phyloP scores from a whole-genome alignment of 768 basidiomycete genomes.

The Lactifluus hygrophoroides region DNA sequence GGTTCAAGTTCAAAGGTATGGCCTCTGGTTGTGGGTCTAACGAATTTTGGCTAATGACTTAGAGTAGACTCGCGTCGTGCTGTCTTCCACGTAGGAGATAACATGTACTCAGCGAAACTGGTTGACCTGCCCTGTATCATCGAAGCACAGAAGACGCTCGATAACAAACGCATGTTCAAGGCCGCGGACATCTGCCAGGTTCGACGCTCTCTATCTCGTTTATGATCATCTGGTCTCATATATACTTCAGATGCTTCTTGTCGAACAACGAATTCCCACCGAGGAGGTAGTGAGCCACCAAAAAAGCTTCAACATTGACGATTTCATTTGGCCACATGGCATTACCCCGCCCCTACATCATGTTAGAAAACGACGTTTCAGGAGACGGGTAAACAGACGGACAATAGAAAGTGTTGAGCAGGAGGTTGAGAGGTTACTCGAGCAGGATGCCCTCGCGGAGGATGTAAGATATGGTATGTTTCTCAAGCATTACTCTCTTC shows the following conservation, averaged over 20 bases:
- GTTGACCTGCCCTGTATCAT: slow-evolving; percentile 93
- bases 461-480: slow-evolving; percentile 67
- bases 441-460: slow-evolving; percentile 65
- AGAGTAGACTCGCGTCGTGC: slow-evolving; percentile 79
- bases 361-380: slow-evolving; percentile 84
- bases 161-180: slow-evolving; percentile 97
- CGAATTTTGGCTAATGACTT: not conserved
- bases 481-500: not conserved
- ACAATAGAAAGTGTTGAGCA: slow-evolving; percentile 93
- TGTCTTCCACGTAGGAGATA: slow-evolving; percentile 77
- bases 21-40: not conserved
- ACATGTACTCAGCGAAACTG: slow-evolving; percentile 80
- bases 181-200: slow-evolving; percentile 98
- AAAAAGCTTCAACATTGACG: slow-evolving; percentile 79
- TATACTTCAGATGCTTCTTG: slow-evolving; percentile 76
- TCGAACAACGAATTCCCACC: slow-evolving; percentile 63
- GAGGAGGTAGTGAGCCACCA: slow-evolving; percentile 57
- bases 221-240: slow-evolving; percentile 11
- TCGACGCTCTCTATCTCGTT: slow-evolving; percentile 3
- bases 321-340: slow-evolving; percentile 97
- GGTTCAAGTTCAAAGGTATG: slow-evolving; percentile 97
- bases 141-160: slow-evolving; percentile 92
- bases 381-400: slow-evolving; percentile 78
- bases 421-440: slow-evolving; percentile 81
- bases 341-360: slow-evolving; percentile 89